Base-by-base conservation (phyloP, 1,284 basidiomycete genomes). In the Anthracocystis walkeri region DNA sequence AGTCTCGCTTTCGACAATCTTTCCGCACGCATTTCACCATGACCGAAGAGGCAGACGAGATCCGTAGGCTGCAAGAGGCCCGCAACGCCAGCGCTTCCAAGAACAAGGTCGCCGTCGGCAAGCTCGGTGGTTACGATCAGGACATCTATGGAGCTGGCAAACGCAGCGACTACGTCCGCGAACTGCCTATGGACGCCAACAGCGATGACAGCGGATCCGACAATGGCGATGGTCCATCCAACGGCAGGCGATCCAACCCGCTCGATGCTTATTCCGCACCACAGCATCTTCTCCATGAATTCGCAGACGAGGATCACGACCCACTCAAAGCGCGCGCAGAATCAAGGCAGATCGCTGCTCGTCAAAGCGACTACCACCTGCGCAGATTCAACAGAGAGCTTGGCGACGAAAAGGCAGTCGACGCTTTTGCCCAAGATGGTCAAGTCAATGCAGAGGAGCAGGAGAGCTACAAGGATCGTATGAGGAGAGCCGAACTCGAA, bases 301-400 rank as follows among this genome's bases (percentile, higher is more conserved):
- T 97, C 80, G 93, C 92, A 50, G 91, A 94, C 72, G 93, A 96
- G 82, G 89, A 93, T 84, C 87, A 93, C 80, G 95, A 99, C 86
- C 95, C 94, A 14, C 96, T 99, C 82, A 92, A 93, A 62, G 94
- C 95, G 86, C 93, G 93, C 33, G 92, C 94, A 41, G 92, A 91
- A 66, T 91, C 93, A 82, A 92, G 93, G 75, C 96, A 98, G 88
- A 94, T 99, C 84, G 93, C 95, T 20, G 89, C 92, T 49, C 90
- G 97, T 48, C 94, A 98, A 88, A 93, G 91, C 65, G 96, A 98
- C 86, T 99, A 99, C 85, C 97, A 99, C 84, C 91, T 92, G 79
- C 90, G 95, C 64, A 90, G 95, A 41, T 99, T 98, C 87, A 76
- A 84, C 20, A 78, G 83, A 18, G 80, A 82, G 52, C 55, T 77